Percentiles rank a stretch among this genome's conserved stretches.
phyloP scores from a whole-genome alignment of 768 basidiomycete species.

The Boletus speciosus region DNA sequence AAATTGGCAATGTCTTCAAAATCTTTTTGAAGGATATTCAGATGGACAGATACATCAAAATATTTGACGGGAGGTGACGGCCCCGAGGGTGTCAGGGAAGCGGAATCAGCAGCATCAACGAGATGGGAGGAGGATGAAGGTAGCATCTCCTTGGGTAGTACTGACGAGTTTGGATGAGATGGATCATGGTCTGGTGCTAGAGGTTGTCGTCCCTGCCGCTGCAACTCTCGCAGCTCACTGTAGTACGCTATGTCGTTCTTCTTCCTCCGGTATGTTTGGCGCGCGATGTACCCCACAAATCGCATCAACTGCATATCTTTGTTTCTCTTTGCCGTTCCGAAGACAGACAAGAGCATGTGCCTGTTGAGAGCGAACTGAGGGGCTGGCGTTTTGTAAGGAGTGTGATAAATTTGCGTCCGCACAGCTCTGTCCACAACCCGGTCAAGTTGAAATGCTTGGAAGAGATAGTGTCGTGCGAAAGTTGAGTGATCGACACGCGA shows the following conservation, averaged over 20 bases:
- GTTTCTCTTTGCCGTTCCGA: constrained; percentile 54
- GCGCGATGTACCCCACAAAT: constrained; percentile 52
- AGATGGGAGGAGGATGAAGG: not conserved
- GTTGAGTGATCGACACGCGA: constrained; percentile 44
- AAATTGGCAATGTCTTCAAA: constrained; percentile 48
- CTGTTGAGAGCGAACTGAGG: constrained; percentile 57
- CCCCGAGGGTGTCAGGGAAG: constrained; percentile 28
- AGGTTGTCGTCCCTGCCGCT: constrained; percentile 20
- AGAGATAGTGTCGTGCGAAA: constrained; percentile 65
- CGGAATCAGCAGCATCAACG: constrained; percentile 8
- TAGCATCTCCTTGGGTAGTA: not conserved
- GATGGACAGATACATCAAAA: constrained; percentile 54
- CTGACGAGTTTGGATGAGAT: constrained; percentile 5
- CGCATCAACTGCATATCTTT: constrained; percentile 58
- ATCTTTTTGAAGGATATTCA: constrained; percentile 54
- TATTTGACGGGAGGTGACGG: constrained; percentile 24
- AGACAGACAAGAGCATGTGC: constrained; percentile 52
- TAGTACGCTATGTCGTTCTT: constrained; percentile 44
- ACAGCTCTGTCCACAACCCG: constrained; percentile 31
- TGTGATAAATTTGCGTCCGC: constrained; percentile 31
- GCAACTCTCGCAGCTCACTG: constrained; percentile 28
- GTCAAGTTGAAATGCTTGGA: constrained; percentile 50
- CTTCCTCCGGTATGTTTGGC: constrained; percentile 47
- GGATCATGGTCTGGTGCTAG: constrained; percentile 22
- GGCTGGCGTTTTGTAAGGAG: constrained; percentile 36